Base-by-base conservation (phyloP, 2,329 filamentous ascomycete species). In the Calonectria ilicicola region DNA sequence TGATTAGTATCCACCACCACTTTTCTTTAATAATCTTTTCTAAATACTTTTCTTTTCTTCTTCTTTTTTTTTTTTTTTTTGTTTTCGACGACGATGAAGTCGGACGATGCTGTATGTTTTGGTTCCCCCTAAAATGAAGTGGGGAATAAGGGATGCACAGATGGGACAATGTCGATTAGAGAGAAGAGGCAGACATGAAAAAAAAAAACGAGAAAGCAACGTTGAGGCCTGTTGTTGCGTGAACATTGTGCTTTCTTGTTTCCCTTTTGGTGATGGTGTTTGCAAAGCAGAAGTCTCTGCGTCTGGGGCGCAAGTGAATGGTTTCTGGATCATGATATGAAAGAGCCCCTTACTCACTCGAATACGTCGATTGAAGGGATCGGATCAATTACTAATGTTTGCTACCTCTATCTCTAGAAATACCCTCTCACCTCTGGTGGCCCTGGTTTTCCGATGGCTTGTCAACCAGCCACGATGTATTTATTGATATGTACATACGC, bases 131-230 rank as follows among this genome's bases (percentile, higher is more conserved):
- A 23, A 46, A 38, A 68, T 51, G 27, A 12, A 21, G 64, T 26
- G 53, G 53, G 38, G 62, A 40, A 49, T 42, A 63, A 35, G 46
- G 65, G 44, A 66, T 65, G 53, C 44, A 23, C 60, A 51, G 62
- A 67, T 66, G 67, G 63, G 44, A 56, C 47, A 9, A 69, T 69
- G 69, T 63, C 65, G 69, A 66, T 71, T 71, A 67, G 69, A 71
- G 38, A 49, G 38, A 49, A 47, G 42, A 47, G 44, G 29, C 56
- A 62, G 56, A 62, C 56, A 62, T 62, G 56, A 62, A 62, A 40
- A 53, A 53, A 51, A 49, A 53, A 53, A 72, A 66, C 51, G 60
- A 72, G 58, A 72, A 72, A 51, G 58, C 67, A 64, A 56, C 40
- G 47, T 56, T 58, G 58, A 56, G 47, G 58, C 65, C 53, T 26